Evolutionary conservation across 2,329 filamentous ascomycete species (phyloP).

Genomic region (Xylaria sp.): DNA sequence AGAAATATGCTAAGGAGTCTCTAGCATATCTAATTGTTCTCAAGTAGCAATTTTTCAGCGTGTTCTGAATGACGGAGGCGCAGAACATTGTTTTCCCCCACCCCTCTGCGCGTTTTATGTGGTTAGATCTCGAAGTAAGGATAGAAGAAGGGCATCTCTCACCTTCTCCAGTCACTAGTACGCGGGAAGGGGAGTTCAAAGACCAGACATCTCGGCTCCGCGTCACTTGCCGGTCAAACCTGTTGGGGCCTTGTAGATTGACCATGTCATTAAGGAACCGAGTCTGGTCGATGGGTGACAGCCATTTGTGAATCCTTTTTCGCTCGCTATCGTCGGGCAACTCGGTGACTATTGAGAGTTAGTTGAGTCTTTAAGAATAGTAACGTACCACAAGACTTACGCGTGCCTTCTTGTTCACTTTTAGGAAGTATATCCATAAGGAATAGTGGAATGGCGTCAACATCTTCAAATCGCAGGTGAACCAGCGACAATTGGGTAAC

Average conservation of each 20-base stretch:
- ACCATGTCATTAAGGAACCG: conserved; percentile 28
- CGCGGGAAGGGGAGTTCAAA: conserved; percentile 4
- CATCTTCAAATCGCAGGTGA: conserved; percentile 19
- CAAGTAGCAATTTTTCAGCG: conserved; percentile 15
- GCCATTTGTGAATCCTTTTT: conserved; percentile 29
- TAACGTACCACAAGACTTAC: conserved; percentile 14
- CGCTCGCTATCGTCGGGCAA: conserved; percentile 20
- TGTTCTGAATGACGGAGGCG: conserved; percentile 32
- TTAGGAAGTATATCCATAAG: conserved; percentile 22
- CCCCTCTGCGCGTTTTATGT: conserved; percentile 12
- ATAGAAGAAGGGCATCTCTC: not conserved
- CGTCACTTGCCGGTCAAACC: conserved; percentile 29
- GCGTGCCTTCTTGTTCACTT: conserved; percentile 19
- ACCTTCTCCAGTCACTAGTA: conserved; percentile 27
- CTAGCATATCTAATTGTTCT: conserved; percentile 9
- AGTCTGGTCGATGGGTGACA: conserved; percentile 32
- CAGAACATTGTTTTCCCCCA: conserved; percentile 40
- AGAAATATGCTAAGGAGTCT: conserved; percentile 40
- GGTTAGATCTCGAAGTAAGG: not conserved
- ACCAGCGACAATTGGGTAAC: conserved; percentile 31
- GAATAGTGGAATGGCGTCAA: conserved; percentile 26
- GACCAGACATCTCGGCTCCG: conserved; percentile 28
- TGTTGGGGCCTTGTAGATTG: conserved; percentile 22
- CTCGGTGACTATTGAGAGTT: conserved; percentile 18
- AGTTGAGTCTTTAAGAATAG: not conserved